These are phyloP conservation scores for Cutaneotrichosporon mucoides DNA, from an alignment of 1,284 basidiomycete genomes.

Conservation along the genomic window DNA sequence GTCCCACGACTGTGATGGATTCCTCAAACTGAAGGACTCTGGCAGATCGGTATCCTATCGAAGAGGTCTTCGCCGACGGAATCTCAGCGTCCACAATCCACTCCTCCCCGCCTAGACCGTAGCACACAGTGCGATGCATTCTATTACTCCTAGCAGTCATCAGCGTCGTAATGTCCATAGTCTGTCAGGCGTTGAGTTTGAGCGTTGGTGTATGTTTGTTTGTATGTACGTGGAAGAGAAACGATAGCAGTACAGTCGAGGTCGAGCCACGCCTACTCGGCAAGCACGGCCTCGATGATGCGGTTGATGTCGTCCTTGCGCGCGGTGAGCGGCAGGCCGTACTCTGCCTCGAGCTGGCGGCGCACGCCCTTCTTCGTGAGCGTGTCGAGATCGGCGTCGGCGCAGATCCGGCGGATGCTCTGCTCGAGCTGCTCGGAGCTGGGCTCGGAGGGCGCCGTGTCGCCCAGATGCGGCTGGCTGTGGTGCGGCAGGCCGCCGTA, in stretches of 20 bases:
- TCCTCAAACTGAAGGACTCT: no score
- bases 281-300: constrained; percentile 46
- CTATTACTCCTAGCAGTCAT: constrained; percentile 2
- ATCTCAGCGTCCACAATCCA: no score
- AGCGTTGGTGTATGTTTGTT: not conserved
- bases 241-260: no score
- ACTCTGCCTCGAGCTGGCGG: constrained; percentile 70
- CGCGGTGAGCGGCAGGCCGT: constrained; percentile 53
- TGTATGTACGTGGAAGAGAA: not conserved
- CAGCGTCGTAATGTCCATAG: constrained; percentile 1
- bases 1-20: no score
- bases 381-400: constrained; percentile 73
- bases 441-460: constrained; percentile 49
- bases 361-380: constrained; percentile 87
- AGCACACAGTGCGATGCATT: not conserved
- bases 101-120: no score
- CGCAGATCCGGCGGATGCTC: constrained; percentile 66
- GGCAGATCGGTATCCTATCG: no score
- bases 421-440: constrained; percentile 65
- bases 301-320: constrained; percentile 51
- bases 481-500: constrained; percentile 1
- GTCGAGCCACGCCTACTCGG: constrained; percentile 14
- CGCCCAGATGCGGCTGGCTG: not conserved
- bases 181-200: not conserved
- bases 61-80: no score